Base-by-base conservation (phyloP, 495 filamentous ascomycete species). In the Lasiosphaeriaceae sp. region DNA sequence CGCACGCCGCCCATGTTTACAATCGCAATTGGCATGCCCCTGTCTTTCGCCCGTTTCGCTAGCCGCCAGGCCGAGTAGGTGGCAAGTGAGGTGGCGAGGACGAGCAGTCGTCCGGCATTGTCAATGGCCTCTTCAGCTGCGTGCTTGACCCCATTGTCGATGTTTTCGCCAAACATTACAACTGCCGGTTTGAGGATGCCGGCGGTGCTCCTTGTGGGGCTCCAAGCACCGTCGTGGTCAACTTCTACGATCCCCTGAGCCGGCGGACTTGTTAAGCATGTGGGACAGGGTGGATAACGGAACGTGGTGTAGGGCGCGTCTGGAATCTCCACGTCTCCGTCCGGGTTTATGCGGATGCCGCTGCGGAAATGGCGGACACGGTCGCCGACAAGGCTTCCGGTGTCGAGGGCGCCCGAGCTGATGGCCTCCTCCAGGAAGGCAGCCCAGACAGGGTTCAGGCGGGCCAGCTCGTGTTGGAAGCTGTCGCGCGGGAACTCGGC, bases 61-160 rank as follows among this genome's bases (percentile, higher is more conserved):
- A 98, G 67, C 58, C 93, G 79, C 90, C 91, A 98, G 1, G 94
- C 94, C 7, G 90, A 96, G 69, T 92, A 97, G 0, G 94, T 97
- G 9, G 94, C 94, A 47, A 98, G 76, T 62, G 89, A 95, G 41
- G 87, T 96, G 9, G 92, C 94, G 14, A 97, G 67, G 16, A 97
- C 81, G 26, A 98, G 77, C 21, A 98, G 68, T 29, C 81, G 77
- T 16, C 82, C 83, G 9, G 92, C 86, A 50, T 80, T 79, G 60
- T 96, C 87, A 39, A 98, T 83, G 8, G 85, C 87, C 17, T 83
- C 75, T 64, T 96, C 91, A 1, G 92, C 93, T n/a, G 83, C 85
- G 1, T 65, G 58, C 66, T 92, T 96, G 14, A 91, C 85, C 3
- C 65, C 53, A 2, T 68, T 65, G 3, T 80, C 73, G 29, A 97